phyloP scores from a whole-genome alignment of 2,329 filamentous ascomycete species.

The Pestalotiopsis sp. region DNA sequence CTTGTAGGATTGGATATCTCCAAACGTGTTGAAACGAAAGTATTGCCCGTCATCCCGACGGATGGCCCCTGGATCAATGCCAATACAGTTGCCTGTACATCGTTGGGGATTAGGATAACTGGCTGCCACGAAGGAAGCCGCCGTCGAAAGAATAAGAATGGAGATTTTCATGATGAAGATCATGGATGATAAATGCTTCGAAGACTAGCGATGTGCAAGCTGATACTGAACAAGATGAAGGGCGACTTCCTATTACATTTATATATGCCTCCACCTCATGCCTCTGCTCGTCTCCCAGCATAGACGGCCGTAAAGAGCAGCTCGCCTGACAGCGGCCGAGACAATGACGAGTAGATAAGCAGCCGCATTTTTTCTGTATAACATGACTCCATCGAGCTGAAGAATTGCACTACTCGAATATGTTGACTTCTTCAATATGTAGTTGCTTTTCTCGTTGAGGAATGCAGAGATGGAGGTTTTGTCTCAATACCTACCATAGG shows the following conservation, averaged over 20 bases:
- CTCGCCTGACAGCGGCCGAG: not conserved
- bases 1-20: slow-evolving; percentile 40
- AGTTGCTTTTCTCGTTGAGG: not conserved
- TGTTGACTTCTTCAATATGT: not conserved
- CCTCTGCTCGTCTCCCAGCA: not conserved
- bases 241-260: not conserved
- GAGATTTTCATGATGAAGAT: not conserved
- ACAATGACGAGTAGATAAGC: not conserved
- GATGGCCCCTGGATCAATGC: slow-evolving; percentile 42
- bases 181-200: not conserved
- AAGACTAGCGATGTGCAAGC: not conserved
- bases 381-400: not conserved
- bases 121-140: not conserved
- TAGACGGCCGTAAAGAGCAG: not conserved
- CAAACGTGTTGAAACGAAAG: slow-evolving; percentile 44
- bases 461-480: not conserved
- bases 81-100: slow-evolving; percentile 41
- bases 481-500: not conserved
- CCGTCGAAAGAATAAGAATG: not conserved
- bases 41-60: slow-evolving; percentile 43
- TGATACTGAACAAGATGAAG: not conserved
- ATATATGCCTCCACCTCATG: not conserved
- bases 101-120: slow-evolving; percentile 35
- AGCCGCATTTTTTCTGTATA: not conserved
- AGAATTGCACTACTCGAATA: not conserved